These are phyloP conservation scores for Aphanomyces astaci DNA, from an alignment of 352 stramenopile genomes.

Conservation along the genomic window DNA sequence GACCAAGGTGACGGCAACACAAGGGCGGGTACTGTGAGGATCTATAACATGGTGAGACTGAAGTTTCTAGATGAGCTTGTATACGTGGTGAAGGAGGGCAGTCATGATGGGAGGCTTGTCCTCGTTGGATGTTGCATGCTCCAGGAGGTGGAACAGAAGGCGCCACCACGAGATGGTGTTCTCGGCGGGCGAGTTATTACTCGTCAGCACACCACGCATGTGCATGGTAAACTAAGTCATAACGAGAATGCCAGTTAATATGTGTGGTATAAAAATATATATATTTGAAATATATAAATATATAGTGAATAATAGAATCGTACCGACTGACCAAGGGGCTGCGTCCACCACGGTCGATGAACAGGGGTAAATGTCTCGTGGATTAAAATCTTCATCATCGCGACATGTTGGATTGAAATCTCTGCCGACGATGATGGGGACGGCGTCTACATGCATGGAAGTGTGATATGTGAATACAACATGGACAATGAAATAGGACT, in stretches of 20 bases:
- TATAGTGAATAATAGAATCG: background rate
- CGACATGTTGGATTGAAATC: background rate
- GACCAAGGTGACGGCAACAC: constrained; percentile 26
- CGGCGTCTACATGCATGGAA: too few species aligned
- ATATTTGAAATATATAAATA: too few species aligned
- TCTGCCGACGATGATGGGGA: too few species aligned
- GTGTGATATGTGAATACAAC: too few species aligned
- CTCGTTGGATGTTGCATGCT: background rate
- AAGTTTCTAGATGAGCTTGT: background rate
- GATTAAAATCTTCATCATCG: background rate
- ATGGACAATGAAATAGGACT: too few species aligned
- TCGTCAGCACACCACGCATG: background rate
- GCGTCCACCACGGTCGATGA: background rate
- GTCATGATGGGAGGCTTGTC: background rate
- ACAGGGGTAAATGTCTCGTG: background rate
- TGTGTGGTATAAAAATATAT: too few species aligned
- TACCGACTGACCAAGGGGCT: background rate
- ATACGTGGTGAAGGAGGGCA: constrained; percentile 12
- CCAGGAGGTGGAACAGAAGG: background rate
- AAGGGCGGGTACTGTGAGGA: constrained; percentile 43
- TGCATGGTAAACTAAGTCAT: background rate
- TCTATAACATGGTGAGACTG: constrained; percentile 23
- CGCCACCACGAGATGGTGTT: background rate
- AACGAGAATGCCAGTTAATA: too few species aligned
- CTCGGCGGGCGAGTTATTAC: background rate